Evolutionary conservation across 108 stramenopile genomes (phyloP).

Genomic region (Aureococcus anophagefferens): DNA sequence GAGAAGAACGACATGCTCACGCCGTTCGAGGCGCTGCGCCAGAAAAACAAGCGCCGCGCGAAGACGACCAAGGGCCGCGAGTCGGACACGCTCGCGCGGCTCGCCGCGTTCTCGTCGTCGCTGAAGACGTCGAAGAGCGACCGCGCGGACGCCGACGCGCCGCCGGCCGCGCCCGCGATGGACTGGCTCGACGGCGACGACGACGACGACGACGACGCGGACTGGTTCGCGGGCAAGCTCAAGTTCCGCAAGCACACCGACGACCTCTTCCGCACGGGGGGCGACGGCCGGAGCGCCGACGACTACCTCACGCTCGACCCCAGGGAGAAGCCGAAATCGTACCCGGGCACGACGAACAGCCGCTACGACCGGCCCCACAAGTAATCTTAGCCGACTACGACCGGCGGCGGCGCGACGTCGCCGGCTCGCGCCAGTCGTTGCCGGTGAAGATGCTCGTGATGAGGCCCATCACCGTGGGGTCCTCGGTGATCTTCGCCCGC

Average conservation of each 20-base stretch:
- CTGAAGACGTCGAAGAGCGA: not conserved
- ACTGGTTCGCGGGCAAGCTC: constrained; percentile 65
- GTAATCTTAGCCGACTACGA: too few relatives aligned
- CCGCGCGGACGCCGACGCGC: not conserved
- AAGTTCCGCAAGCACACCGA: constrained; percentile 67
- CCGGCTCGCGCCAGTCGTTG: too few relatives aligned
- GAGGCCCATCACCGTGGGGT: too few relatives aligned
- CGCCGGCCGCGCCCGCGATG: not conserved
- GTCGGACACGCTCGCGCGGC: not conserved
- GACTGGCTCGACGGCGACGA: constrained; percentile 39
- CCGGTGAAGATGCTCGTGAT: too few relatives aligned
- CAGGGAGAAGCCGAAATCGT: not conserved
- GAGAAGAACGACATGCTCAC: not conserved
- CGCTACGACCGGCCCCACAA: too few relatives aligned
- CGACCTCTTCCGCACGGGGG: constrained; percentile 41
- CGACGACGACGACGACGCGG: constrained; percentile 13
- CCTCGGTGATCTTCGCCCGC: too few relatives aligned
- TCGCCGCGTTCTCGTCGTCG: not conserved
- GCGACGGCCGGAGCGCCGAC: constrained; percentile 59
- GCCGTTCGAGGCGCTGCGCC: not conserved
- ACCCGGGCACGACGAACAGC: too few relatives aligned
- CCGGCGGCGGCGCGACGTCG: too few relatives aligned
- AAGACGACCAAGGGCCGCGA: not conserved
- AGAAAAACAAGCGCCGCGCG: not conserved
- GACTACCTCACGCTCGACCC: constrained; percentile 62